Percentiles rank a stretch among this genome's conserved stretches.
Evolutionary conservation across 495 filamentous ascomycete species (phyloP).

Genomic region (Aspergillus incahuasiensis): DNA sequence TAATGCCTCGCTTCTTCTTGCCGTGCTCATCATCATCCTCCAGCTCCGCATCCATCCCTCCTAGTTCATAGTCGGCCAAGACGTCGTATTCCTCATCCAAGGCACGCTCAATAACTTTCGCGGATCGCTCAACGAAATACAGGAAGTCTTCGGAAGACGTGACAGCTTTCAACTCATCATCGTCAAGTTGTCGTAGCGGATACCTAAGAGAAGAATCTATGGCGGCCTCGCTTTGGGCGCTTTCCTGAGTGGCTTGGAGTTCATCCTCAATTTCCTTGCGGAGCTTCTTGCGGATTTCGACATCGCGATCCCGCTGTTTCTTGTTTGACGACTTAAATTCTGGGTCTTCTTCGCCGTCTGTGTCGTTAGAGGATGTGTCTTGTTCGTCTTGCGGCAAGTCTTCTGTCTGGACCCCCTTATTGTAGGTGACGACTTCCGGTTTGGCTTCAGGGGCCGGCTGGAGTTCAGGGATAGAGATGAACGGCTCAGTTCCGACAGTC

Average conservation of each 20-base stretch:
- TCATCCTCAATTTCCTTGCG: constrained; percentile 91
- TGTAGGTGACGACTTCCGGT: constrained; percentile 84
- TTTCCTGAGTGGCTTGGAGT: constrained; percentile 61
- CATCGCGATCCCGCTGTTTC: constrained; percentile 73
- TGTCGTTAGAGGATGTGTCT: constrained; percentile 45
- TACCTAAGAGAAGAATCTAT: constrained; percentile 53
- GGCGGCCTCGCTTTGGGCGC: constrained; percentile 47
- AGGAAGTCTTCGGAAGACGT: constrained; percentile 90
- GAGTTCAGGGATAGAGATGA: constrained; percentile 66
- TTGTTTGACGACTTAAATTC: constrained; percentile 64
- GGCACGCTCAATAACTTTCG: constrained; percentile 94
- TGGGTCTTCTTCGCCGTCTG: constrained; percentile 61
- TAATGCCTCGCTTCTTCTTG: constrained; percentile 73
- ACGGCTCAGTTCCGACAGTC: constrained; percentile 62
- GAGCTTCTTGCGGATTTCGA: constrained; percentile 80
- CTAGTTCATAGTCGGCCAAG: constrained; percentile 85
- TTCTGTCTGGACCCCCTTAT: constrained; percentile 87
- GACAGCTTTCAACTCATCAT: constrained; percentile 85
- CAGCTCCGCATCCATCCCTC: constrained; percentile 60
- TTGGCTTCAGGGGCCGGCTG: constrained; percentile 66
- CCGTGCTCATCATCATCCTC: constrained; percentile 82
- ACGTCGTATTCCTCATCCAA: constrained; percentile 94
- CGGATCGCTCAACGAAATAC: constrained; percentile 91
- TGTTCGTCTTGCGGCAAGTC: constrained; percentile 25
- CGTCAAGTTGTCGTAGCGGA: constrained; percentile 73